Evolutionary conservation across 1,139 yeast species (phyloP), one percentile per base, ranked within the genome.

Genomic region (Hemisphaericaspora xylanilytica): DNA sequence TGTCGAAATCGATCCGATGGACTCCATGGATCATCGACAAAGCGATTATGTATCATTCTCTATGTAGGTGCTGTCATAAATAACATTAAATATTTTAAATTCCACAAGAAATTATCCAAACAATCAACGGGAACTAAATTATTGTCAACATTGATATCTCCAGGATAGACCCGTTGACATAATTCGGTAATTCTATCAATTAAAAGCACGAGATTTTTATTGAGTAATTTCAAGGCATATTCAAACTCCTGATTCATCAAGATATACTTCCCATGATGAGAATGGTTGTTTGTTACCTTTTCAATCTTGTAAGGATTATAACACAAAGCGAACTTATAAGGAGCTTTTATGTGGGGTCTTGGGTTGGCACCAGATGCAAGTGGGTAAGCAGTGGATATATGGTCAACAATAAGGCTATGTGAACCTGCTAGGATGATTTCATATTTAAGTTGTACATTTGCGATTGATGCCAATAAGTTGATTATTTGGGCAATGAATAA

Each of bases 101-200:
- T 67, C 77, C 77, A 71, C 42, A 70, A 51, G 35, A 70, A 59
- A 43, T 70, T 69, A 48, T 70, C 76, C 14, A 59, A 46, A 45
- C 72, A 65, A 37, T 71, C 75, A 3, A 57, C 47, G 1, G 76
- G 75, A 9, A 69, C 54, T 32, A 53, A 56, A 40, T 52, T 41
- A 45, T 25, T 27, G 37, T 38, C 36, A 41, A 38, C 30, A 35
- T 28, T 21, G 45, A 41, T 32, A 44, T 38, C 34, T 39, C 49
- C 48, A 14, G 44, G 41, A 38, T 51, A 47, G 22, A 47, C 52
- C 21, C 46, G 48, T 14, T 49, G 41, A 36, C 52, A 53, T 12
- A 48, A 38, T 26, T 51, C 54, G 12, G 55, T 56, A 3, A 63
- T 52, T 18, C 52, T 52, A 28, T 57, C 50, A 4, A 64, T 50